These are phyloP conservation scores for Mycena chlorophos DNA, from an alignment of 768 basidiomycete species.

Conservation along the genomic window DNA sequence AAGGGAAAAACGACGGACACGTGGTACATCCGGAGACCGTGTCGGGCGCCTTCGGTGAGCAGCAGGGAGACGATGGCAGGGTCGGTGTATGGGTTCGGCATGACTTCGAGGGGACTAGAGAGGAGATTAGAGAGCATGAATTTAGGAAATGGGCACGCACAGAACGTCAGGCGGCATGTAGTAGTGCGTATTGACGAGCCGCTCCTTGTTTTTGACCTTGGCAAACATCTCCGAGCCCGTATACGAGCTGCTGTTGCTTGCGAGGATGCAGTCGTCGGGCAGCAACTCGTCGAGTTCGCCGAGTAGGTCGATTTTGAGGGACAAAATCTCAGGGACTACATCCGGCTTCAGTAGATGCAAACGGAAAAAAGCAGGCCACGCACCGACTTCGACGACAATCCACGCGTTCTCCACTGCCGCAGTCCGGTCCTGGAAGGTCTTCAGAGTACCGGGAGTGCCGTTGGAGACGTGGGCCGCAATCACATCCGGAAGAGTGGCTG, in stretches of 20 bases:
- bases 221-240: constrained; percentile 19
- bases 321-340: constrained; percentile 15
- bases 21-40: constrained; percentile 14
- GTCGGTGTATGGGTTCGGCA: constrained; percentile 18
- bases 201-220: constrained; percentile 9
- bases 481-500: constrained; percentile 11
- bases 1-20: constrained; percentile 2
- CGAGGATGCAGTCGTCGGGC: constrained; percentile 17
- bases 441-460: constrained; percentile 8
- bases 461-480: constrained; percentile 6
- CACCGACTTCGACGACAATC: constrained; percentile 22
- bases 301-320: constrained; percentile 15
- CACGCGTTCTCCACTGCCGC: constrained; percentile 17
- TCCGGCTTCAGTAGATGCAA: background rate
- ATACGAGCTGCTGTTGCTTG: constrained; percentile 21
- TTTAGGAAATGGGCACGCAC: background rate
- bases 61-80: constrained; percentile 11
- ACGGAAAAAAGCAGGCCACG: too few species aligned
- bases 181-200: constrained; percentile 18
- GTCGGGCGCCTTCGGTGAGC: constrained; percentile 10
- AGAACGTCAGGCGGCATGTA: constrained; percentile 12
- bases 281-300: constrained; percentile 16
- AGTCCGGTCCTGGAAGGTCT: constrained; percentile 11
- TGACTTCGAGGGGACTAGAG: constrained; percentile 12
- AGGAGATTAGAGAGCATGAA: background rate